Conservation (phyloP, 2,329 filamentous ascomycete genomes). For the Microcyclosporella mali region DNA sequence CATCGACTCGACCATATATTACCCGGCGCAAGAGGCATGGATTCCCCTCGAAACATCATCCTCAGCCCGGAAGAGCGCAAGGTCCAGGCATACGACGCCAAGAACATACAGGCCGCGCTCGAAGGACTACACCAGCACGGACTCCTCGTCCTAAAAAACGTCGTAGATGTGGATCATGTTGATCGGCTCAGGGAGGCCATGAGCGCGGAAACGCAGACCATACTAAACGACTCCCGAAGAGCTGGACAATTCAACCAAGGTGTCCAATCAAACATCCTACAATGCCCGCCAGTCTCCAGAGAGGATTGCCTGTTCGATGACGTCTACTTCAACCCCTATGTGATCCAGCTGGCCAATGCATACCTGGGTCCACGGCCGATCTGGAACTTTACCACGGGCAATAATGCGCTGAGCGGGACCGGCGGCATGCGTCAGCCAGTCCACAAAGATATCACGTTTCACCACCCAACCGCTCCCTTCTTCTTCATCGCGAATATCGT, state of each 20-base stretch:
- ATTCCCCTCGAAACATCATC: conserved; percentile 4
- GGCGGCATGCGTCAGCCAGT: conserved; percentile 45
- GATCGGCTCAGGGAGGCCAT: conserved; percentile 33
- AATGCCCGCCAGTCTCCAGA: conserved; percentile 34
- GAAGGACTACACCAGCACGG: conserved; percentile 17
- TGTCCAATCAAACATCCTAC: conserved; percentile 37
- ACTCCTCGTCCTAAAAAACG: conserved; percentile 34
- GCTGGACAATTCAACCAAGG: conserved; percentile 32
- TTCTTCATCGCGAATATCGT: conserved; percentile 51
- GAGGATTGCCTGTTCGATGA: conserved; percentile 32
- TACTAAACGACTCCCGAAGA: conserved; percentile 26
- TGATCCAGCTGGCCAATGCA: conserved; percentile 38
- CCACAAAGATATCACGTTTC: conserved; percentile 55
- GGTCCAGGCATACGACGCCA: background rate
- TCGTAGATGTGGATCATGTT: conserved; percentile 33
- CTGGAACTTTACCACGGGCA: conserved; percentile 39
- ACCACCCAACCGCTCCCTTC: conserved; percentile 50
- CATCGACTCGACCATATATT: too few relatives aligned
- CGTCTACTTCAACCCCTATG: conserved; percentile 39
- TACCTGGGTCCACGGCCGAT: conserved; percentile 38
- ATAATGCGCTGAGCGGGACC: conserved; percentile 36
- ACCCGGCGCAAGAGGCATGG: conserved; percentile 1
- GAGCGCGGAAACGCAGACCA: conserved; percentile 31
- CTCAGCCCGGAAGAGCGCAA: background rate
- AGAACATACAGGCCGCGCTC: conserved; percentile 10